Evolutionary conservation across 2,329 filamentous ascomycete species (phyloP).

Genomic region (Hirsutella rhossiliensis): DNA sequence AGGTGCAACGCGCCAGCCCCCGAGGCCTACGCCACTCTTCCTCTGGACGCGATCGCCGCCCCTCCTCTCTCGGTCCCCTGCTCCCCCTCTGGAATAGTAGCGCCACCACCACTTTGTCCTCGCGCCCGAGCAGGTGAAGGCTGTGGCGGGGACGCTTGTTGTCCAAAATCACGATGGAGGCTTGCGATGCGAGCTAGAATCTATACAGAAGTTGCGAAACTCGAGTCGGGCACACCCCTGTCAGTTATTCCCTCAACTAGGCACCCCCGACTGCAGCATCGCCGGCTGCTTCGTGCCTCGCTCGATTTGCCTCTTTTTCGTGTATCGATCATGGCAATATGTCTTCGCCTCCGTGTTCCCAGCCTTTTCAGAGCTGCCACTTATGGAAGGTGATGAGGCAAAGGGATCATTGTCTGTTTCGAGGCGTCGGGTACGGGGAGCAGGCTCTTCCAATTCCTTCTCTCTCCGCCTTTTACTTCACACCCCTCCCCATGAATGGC

Average conservation of each 20-base stretch:
- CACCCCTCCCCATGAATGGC: not conserved
- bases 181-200: conserved; percentile 1
- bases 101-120: not conserved
- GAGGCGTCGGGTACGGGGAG: not conserved
- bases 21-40: not conserved
- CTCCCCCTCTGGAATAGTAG: not conserved
- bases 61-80: no score
- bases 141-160: not conserved
- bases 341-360: not conserved
- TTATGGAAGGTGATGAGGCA: conserved; percentile 6
- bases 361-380: conserved; percentile 4
- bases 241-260: not conserved
- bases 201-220: conserved; percentile 1
- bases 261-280: not conserved
- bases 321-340: not conserved
- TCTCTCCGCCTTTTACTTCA: not conserved
- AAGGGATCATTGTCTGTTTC: not conserved
- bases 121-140: not conserved
- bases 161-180: not conserved
- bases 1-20: not conserved
- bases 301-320: not conserved
- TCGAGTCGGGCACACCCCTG: not conserved
- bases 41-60: not conserved
- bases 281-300: not conserved
- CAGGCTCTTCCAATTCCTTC: not conserved